Percentiles rank a stretch among this genome's conserved stretches.
Evolutionary conservation across 2,329 filamentous ascomycete species (phyloP).

Genomic region (Fusarium sororula): DNA sequence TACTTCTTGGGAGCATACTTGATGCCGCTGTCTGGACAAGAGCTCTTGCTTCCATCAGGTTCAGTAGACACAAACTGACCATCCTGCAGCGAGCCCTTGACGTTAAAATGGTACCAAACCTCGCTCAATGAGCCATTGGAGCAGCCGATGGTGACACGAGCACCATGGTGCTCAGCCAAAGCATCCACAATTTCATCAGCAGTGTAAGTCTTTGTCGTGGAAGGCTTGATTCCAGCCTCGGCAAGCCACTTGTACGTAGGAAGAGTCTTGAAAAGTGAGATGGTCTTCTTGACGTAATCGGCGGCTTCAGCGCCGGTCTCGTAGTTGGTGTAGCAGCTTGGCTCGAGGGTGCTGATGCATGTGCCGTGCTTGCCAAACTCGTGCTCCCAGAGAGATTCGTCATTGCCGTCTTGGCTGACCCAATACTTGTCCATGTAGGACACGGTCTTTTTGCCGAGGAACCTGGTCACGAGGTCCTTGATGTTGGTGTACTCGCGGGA

Average conservation of each 20-base stretch:
- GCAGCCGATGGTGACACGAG: conserved; percentile 68
- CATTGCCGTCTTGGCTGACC: conserved; percentile 73
- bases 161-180: conserved; percentile 62
- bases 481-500: conserved; percentile 72
- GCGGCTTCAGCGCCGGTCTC: conserved; percentile 70
- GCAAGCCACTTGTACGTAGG: conserved; percentile 71
- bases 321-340: conserved; percentile 72
- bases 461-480: conserved; percentile 66
- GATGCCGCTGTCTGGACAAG: conserved; percentile 61
- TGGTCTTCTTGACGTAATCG: conserved; percentile 74
- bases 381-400: conserved; percentile 76
- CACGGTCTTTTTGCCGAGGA: conserved; percentile 62
- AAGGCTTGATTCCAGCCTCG: conserved; percentile 68
- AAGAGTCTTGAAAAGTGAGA: conserved; percentile 71
- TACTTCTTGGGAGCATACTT: conserved; percentile 42
- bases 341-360: conserved; percentile 76
- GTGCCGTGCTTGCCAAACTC: conserved; percentile 80
- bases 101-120: conserved; percentile 72
- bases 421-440: conserved; percentile 76
- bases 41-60: conserved; percentile 62
- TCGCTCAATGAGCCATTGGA: conserved; percentile 57
- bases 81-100: conserved; percentile 64
- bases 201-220: conserved; percentile 65
- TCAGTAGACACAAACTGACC: conserved; percentile 68
- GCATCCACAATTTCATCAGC: conserved; percentile 66